phyloP scores from a whole-genome alignment of 148 eudicot genomes.

The Spergularia bocconei region DNA sequence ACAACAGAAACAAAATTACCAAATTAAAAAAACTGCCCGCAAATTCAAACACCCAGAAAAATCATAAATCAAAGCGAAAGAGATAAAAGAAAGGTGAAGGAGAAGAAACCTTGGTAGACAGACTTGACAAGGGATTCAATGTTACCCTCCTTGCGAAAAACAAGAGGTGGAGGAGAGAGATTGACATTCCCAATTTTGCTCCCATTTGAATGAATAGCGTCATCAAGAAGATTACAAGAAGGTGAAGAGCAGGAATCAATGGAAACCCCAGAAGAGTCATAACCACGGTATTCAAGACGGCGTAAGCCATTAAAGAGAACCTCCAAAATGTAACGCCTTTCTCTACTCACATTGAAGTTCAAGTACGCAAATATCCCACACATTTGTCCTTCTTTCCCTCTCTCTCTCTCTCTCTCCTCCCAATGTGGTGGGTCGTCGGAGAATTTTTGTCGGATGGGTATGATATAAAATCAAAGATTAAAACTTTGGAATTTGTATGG shows the following conservation, averaged over 20 bases:
- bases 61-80: neutral
- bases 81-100: constrained; percentile 34
- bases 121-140: constrained; percentile 91
- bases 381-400: constrained; percentile 41
- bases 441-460: no score
- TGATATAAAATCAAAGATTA: no score
- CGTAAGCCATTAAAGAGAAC: constrained; percentile 85
- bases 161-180: constrained; percentile 41
- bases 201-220: neutral
- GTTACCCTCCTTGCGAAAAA: constrained; percentile 87
- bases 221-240: neutral
- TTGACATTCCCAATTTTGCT: no score
- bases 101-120: constrained; percentile 57
- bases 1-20: neutral
- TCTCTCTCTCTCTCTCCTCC: neutral
- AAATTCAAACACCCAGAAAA: neutral
- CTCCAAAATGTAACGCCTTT: constrained; percentile 73
- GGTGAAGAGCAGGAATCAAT: constrained; percentile 45
- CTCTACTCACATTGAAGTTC: constrained; percentile 70
- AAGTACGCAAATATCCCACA: constrained; percentile 94
- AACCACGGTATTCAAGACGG: constrained; percentile 90
- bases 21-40: neutral
- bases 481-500: no score
- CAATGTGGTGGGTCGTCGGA: constrained; percentile 12
- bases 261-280: constrained; percentile 86